These are phyloP conservation scores for Trapa incisa DNA, from an alignment of 345 rosid species.

Conservation along the genomic window DNA sequence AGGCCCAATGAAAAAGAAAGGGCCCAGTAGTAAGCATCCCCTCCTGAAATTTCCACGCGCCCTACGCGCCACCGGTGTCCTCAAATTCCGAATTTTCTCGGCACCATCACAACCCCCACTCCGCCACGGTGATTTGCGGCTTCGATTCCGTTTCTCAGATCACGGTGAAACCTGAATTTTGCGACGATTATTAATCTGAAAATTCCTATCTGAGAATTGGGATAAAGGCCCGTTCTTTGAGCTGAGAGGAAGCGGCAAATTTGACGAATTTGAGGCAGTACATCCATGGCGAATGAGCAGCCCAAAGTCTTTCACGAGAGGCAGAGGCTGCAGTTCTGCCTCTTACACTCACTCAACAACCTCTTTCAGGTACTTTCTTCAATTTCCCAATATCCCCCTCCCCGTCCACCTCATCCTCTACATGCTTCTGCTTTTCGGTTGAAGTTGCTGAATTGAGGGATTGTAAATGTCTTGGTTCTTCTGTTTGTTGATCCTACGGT, in stretches of 20 bases:
- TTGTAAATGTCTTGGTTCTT: neutral
- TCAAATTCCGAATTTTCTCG: too few species aligned
- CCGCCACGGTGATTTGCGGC: too few species aligned
- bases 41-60: too few species aligned
- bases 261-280: neutral
- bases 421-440: neutral
- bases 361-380: conserved; percentile 62
- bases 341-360: conserved; percentile 78
- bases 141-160: too few species aligned
- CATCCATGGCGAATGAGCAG: conserved; percentile 24
- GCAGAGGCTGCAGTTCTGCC: conserved; percentile 75
- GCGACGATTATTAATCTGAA: neutral
- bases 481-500: neutral
- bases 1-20: too few species aligned
- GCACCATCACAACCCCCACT: too few species aligned
- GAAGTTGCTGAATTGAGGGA: neutral
- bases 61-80: too few species aligned
- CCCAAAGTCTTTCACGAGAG: conserved; percentile 59
- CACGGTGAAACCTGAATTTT: neutral
- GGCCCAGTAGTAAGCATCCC: too few species aligned
- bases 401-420: neutral
- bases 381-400: neutral
- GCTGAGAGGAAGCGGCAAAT: neutral
- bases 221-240: neutral
- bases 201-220: neutral